These are phyloP conservation scores for Naegleria gruberi DNA, from an alignment of 208 protist species.

Conservation along the genomic window DNA sequence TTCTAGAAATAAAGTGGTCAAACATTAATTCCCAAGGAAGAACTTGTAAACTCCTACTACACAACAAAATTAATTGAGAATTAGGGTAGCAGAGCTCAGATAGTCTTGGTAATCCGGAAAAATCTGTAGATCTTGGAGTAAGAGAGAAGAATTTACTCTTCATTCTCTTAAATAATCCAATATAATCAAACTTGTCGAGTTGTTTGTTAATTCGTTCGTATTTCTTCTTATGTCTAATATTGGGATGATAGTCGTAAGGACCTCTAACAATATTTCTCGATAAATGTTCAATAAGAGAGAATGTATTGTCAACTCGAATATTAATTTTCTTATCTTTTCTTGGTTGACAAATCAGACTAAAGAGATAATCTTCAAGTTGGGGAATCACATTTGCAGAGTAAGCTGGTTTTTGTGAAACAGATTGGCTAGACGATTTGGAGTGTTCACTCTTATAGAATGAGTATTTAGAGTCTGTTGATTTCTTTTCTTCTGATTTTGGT, in stretches of 20 bases:
- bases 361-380: neutral
- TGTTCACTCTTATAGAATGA: neutral
- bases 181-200: neutral
- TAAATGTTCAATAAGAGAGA: neutral
- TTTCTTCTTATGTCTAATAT: neutral
- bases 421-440: neutral
- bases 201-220: neutral
- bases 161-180: neutral
- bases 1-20: neutral
- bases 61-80: neutral
- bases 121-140: neutral
- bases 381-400: no score
- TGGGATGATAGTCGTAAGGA: neutral
- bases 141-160: neutral
- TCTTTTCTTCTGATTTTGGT: neutral
- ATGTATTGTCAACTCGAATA: neutral
- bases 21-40: constrained; percentile 21
- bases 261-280: neutral
- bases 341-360: neutral
- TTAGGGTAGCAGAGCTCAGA: neutral
- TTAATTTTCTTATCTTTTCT: neutral
- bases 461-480: neutral
- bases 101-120: neutral
- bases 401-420: neutral
- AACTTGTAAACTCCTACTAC: neutral